phyloP scores from a whole-genome alignment of 305 asterid genomes.

The Fraxinus sp. region DNA sequence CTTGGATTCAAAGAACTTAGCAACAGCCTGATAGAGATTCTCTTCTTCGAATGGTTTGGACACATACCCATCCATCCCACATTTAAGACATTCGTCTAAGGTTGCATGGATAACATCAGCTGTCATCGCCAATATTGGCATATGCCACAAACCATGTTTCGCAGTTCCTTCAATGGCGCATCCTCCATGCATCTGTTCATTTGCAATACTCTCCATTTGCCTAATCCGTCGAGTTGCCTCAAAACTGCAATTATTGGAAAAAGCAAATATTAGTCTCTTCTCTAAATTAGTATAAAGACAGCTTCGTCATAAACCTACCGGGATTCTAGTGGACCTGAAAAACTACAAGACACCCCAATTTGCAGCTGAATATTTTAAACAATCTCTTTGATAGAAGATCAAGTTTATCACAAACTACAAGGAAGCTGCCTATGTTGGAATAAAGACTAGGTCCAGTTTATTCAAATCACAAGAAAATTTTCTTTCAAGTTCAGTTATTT shows the following conservation, averaged over 20 bases:
- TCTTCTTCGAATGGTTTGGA: constrained; percentile 88
- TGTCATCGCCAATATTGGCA: constrained; percentile 91
- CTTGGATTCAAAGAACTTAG: constrained; percentile 64
- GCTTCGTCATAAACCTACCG: neutral
- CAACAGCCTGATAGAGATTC: constrained; percentile 68
- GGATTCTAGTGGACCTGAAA: neutral
- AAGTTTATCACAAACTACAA: neutral
- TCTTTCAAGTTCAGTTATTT: too few species aligned
- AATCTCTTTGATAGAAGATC: neutral
- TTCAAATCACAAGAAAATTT: neutral
- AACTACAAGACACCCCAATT: neutral
- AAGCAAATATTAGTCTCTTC: neutral
- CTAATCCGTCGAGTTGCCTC: constrained; percentile 78
- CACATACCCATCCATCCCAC: constrained; percentile 89
- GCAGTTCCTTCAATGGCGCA: constrained; percentile 22
- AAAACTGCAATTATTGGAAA: constrained; percentile 44
- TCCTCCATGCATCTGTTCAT: constrained; percentile 34
- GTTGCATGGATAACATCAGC: constrained; percentile 90
- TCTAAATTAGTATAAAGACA: neutral
- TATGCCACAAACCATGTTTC: constrained; percentile 44
- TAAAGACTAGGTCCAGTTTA: neutral
- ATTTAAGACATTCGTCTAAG: constrained; percentile 57
- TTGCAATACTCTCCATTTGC: constrained; percentile 61
- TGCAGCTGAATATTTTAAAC: neutral
- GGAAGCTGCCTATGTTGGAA: neutral